A percentile compares a stretch with the other conserved stretches of the same genome.
Conservation (phyloP, 2,329 filamentous ascomycete genomes). For the Aspergillus spinulosporus region DNA sequence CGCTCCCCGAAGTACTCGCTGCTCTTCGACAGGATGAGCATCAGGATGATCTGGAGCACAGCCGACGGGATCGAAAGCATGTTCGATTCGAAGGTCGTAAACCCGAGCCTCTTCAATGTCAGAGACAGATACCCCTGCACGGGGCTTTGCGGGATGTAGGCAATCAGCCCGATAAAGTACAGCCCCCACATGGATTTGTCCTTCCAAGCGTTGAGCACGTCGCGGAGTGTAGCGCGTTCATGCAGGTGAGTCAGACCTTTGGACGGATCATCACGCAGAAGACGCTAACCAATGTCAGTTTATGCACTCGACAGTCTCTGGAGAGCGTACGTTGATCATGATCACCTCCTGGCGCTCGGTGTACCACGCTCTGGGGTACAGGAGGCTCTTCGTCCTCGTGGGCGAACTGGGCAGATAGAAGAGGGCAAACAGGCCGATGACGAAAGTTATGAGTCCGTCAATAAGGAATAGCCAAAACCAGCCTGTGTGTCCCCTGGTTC, state of each 20-base stretch:
- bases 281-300: constrained; percentile 33
- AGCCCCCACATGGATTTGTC: constrained; percentile 54
- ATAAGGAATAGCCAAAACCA: constrained; percentile 48
- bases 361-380: constrained; percentile 29
- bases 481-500: constrained; percentile 42
- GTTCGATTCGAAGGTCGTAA: constrained; percentile 33
- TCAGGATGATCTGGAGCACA: constrained; percentile 52
- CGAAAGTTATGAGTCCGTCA: constrained; percentile 46
- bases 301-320: background rate
- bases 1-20: constrained; percentile 56
- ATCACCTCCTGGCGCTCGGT: constrained; percentile 32
- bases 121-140: constrained; percentile 56
- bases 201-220: constrained; percentile 48
- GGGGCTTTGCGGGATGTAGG: constrained; percentile 51
- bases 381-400: constrained; percentile 27
- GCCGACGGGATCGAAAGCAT: constrained; percentile 33
- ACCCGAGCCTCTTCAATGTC: constrained; percentile 44
- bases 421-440: constrained; percentile 41
- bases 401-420: constrained; percentile 33
- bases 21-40: constrained; percentile 49
- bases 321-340: constrained; percentile 28
- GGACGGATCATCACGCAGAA: constrained; percentile 56
- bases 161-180: constrained; percentile 50
- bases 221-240: constrained; percentile 45
- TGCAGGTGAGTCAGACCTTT: constrained; percentile 52